Evolutionary conservation across 2,329 filamentous ascomycete genomes (phyloP).

Genomic region (Botrytis paeoniae): DNA sequence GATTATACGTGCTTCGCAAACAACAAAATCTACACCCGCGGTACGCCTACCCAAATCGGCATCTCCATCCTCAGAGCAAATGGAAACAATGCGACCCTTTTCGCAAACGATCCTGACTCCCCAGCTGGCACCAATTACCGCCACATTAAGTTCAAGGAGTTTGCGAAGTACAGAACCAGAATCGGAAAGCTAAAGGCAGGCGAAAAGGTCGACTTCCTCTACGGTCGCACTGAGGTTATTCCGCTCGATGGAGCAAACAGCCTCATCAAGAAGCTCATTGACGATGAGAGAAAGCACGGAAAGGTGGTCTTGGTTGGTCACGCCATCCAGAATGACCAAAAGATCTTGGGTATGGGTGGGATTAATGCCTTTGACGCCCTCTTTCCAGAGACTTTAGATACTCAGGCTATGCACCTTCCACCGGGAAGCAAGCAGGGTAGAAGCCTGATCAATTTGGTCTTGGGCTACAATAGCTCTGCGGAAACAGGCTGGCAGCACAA

Average conservation of each 20-base stretch:
- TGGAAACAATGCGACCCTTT: not conserved
- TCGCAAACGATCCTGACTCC: not conserved
- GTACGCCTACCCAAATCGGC: constrained; percentile 7
- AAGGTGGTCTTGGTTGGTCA: not conserved
- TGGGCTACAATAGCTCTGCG: fast-evolving
- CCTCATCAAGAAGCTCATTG: not conserved
- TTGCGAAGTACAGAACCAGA: not conserved
- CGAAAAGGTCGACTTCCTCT: not conserved
- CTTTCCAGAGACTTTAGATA: not conserved
- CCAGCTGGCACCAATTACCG: not conserved
- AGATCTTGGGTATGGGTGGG: not conserved
- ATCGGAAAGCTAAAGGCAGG: not conserved
- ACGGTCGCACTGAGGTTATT: not conserved
- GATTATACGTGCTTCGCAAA: not conserved
- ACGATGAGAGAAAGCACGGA: not conserved
- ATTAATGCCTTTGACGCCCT: not conserved
- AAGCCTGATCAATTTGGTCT: not conserved
- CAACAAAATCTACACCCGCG: not conserved
- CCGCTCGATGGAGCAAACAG: not conserved
- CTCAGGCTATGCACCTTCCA: not conserved
- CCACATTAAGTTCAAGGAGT: not conserved
- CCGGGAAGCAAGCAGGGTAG: not conserved
- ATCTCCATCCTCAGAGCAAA: not conserved
- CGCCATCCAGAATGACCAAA: not conserved
- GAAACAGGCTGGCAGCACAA: constrained; percentile 13